Evolutionary conservation across 345 rosid genomes (phyloP), one percentile per base, ranked within the genome.

Genomic region (Trapa bicornis): DNA sequence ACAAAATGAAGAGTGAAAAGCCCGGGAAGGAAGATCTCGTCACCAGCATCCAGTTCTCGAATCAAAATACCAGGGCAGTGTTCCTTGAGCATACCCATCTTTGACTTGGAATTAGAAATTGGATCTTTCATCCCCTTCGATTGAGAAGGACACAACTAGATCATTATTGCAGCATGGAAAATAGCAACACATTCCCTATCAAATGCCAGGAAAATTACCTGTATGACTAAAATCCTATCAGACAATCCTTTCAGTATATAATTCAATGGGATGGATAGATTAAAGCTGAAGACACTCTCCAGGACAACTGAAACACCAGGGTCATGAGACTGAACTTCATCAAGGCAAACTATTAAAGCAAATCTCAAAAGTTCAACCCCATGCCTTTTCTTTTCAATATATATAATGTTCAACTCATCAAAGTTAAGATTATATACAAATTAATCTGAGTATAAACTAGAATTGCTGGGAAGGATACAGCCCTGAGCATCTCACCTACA

Each of bases 91-190:
- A 86, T 81, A 65, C 82, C 80, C 65, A 92, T 70, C 82, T 85
- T 88, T 56, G 82, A 71, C 71, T 78, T 71, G 61, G 96, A 83
- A 76, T 92, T 81, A 0, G 82, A 67, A 35, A 89, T 75, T 12
- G 91, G 98, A 78, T 92, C 96, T 82, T 80, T 85, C 93, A 86
- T 85, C 68, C 96, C 96, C 98, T 92, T 42, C 63, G 9, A 67
- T 17, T 64, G 32, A 56, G 71, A 54, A 72, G 47, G 65, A 39
- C 15, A 45, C 17, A 1, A 33, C 37, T 47, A 36, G 22, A 43
- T 12, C 47, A 50, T 29, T 53, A 58, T 4, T 61, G 43, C 22
- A 50, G 62, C 62, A 22, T 22, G 5, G 32, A 47, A 67, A 13
- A 41, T 15, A 7, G 60, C 38, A 47, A 6, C 5, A 29, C 61